These are phyloP conservation scores for Xylariales sp. DNA, from an alignment of 2,329 filamentous ascomycete species.

Conservation along the genomic window DNA sequence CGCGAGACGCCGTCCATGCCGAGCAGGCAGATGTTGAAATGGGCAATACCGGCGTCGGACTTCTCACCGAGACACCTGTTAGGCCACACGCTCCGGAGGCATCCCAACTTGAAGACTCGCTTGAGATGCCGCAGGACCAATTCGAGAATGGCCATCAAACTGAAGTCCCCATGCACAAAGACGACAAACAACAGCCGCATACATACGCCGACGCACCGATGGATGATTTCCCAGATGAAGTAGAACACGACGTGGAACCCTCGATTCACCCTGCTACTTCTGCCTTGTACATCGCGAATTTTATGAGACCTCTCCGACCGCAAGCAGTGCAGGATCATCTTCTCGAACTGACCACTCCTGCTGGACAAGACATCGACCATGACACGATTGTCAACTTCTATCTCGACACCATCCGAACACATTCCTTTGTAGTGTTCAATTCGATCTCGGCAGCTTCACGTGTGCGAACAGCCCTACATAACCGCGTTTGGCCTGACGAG, in stretches of 20 bases:
- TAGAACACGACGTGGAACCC: slow-evolving; percentile 39
- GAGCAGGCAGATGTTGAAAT: background rate
- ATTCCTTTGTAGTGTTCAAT: slow-evolving; percentile 75
- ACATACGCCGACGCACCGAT: slow-evolving; percentile 16
- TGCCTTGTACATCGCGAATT: slow-evolving; percentile 82
- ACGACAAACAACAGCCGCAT: slow-evolving; percentile 12
- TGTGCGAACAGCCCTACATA: slow-evolving; percentile 72
- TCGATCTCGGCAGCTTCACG: slow-evolving; percentile 67
- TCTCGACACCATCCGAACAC: slow-evolving; percentile 80
- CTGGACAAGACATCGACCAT: slow-evolving; percentile 43
- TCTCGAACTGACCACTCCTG: slow-evolving; percentile 59
- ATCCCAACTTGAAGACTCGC: too few species aligned
- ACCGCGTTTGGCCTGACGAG: slow-evolving; percentile 81
- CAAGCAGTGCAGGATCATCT: slow-evolving; percentile 65
- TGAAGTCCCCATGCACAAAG: background rate
- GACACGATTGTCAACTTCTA: slow-evolving; percentile 65
- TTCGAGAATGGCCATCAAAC: too few species aligned
- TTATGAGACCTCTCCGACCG: slow-evolving; percentile 80
- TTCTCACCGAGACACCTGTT: background rate
- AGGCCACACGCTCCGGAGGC: background rate
- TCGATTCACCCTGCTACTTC: slow-evolving; percentile 68
- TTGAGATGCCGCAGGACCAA: too few species aligned
- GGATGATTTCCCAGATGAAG: slow-evolving; percentile 16
- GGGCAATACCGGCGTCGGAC: background rate
- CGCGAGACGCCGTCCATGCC: background rate